Evolutionary conservation across 257 asterid genomes (phyloP).

Genomic region (Nicotiana otophora): DNA sequence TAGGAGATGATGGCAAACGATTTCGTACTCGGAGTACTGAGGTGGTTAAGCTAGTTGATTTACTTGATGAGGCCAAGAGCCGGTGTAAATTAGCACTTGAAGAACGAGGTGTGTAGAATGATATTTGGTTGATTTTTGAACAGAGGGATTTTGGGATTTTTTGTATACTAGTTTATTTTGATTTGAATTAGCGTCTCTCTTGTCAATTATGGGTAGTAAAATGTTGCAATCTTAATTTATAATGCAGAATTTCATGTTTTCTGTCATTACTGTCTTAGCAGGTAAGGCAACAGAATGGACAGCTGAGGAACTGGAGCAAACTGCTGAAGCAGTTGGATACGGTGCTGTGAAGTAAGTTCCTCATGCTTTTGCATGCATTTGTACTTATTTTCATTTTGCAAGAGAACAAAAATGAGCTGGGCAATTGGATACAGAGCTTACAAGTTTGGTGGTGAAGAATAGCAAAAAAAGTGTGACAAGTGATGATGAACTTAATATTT

Average conservation of each 20-base stretch:
- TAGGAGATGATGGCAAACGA: constrained; percentile 89
- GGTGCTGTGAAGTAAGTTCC: constrained; percentile 85
- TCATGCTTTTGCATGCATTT: background rate
- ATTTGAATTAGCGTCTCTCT: background rate
- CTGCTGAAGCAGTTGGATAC: constrained; percentile 97
- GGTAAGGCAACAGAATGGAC: constrained; percentile 80
- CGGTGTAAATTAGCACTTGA: constrained; percentile 63
- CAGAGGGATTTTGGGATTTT: background rate
- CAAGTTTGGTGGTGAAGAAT: too few relatives aligned
- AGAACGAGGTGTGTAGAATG: constrained; percentile 57
- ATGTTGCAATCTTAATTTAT: background rate
- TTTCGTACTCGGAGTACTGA: constrained; percentile 89
- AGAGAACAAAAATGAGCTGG: too few relatives aligned
- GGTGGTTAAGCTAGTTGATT: constrained; percentile 81
- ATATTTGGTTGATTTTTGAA: background rate
- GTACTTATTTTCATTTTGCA: background rate
- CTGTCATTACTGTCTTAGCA: constrained; percentile 25
- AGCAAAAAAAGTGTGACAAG: too few relatives aligned
- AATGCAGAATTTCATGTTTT: background rate
- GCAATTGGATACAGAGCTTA: too few relatives aligned
- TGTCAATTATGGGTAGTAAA: background rate
- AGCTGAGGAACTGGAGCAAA: constrained; percentile 77
- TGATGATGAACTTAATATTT: too few relatives aligned
- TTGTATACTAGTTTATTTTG: background rate
- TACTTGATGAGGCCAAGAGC: constrained; percentile 88